A percentile compares a stretch with the other conserved stretches of the same genome.
phyloP scores from a whole-genome alignment of 2,329 filamentous ascomycete species.

The Aspergillus amoenus region DNA sequence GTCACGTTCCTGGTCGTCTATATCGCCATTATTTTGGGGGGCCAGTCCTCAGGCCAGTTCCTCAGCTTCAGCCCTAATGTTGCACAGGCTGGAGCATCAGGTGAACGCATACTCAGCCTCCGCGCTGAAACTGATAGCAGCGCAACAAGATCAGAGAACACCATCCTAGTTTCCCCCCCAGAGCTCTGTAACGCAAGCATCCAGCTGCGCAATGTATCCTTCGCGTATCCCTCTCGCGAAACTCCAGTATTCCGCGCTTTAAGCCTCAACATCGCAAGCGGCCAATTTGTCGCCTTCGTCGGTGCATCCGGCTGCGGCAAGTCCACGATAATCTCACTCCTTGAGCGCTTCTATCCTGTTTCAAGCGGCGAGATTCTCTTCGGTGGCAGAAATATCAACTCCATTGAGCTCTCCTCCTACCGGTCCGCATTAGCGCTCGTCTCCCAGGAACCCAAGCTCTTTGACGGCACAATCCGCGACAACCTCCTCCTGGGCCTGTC shows the following conservation, averaged over 20 bases:
- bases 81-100: slow-evolving; percentile 27
- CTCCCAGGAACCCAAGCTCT: slow-evolving; percentile 49
- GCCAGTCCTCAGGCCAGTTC: slow-evolving; percentile 65
- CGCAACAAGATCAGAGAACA: slow-evolving; percentile 22
- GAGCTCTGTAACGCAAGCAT: slow-evolving; percentile 13
- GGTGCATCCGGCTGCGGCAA: slow-evolving; percentile 68
- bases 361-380: slow-evolving; percentile 52
- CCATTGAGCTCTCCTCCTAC: slow-evolving; percentile 36
- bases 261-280: slow-evolving; percentile 52
- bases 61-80: slow-evolving; percentile 45
- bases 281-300: slow-evolving; percentile 56
- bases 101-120: slow-evolving; percentile 34
- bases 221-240: slow-evolving; percentile 44
- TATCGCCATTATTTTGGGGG: slow-evolving; percentile 66
- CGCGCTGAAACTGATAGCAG: not conserved
- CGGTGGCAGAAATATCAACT: slow-evolving; percentile 50
- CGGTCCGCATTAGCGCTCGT: slow-evolving; percentile 49
- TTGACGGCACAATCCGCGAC: slow-evolving; percentile 49
- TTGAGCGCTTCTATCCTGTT: slow-evolving; percentile 57
- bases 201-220: slow-evolving; percentile 33
- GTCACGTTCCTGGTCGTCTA: slow-evolving; percentile 59
- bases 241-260: slow-evolving; percentile 58
- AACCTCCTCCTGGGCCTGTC: slow-evolving; percentile 41
- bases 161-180: too few relatives aligned
- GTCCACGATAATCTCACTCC: slow-evolving; percentile 60